Evolutionary conservation across 2,329 filamentous ascomycete species (phyloP), one percentile per base, ranked within the genome.

Genomic region (Cladosporium oxysporum): DNA sequence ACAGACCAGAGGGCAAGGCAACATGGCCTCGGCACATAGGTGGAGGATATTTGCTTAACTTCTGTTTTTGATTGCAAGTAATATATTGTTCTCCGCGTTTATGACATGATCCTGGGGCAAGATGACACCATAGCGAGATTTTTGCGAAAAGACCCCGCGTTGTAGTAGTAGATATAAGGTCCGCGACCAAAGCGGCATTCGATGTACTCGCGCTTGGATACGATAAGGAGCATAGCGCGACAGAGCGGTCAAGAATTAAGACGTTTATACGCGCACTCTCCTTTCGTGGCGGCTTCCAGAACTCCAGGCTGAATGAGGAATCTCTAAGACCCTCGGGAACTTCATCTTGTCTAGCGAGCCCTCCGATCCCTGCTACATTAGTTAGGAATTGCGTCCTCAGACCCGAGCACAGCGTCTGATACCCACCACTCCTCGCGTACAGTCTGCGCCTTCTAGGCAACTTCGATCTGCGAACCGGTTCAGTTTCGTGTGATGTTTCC

Each of bases 61-160:
- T 55, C 18, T 18, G 5, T 21, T 55, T 55, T 55, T 55, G 8
- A 55, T 55, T 55, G 29, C 29, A 33, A 31, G 18, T 21, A 55
- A 55, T 55, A n/a, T 55, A 55, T 31, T 33, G 31, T 55, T 55
- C 52, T 55, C 52, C 29, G 52, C 52, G 8, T 33, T 18, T n/a
- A 31, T 55, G 28, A 33, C 52, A 33, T 29, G 28, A 55, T 55
- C 18, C 31, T 33, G 8, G 28, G 31, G 28, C 7, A 1, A 29
- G 33, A 55, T 55, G 28, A 33, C 52, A 31, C 52, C 52, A 55
- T 55, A 33, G 52, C 52, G 52, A 55, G 28, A 21, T 33, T 31
- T 31, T 21, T 29, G 52, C 52, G 28, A 55, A 21, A 55, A 31
- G 29, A 31, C 29, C 21, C 52, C 18, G 52, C 41, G 0, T 8